Conservation (phyloP, 768 basidiomycete genomes). For the Trametes elegans region DNA sequence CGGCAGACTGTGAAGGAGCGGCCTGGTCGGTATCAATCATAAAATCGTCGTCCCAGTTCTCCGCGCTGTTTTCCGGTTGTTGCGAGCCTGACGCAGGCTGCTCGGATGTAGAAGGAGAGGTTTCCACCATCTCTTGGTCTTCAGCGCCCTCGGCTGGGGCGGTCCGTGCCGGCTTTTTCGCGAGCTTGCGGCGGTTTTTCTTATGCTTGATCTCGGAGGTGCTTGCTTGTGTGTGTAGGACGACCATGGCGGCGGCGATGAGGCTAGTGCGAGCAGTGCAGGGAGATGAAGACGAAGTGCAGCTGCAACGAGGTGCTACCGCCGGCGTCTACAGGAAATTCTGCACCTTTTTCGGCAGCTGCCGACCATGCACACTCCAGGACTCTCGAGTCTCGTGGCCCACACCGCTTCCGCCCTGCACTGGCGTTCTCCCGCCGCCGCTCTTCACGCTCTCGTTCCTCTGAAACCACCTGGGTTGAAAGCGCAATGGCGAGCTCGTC, state of each 20-base stretch:
- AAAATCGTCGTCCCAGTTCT: conserved; percentile 56
- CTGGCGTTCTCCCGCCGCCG: too few species aligned
- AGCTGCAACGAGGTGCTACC: conserved; percentile 7
- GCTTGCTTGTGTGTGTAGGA: conserved; percentile 35
- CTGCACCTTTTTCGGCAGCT: conserved; percentile 17
- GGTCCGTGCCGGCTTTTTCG: conserved; percentile 36
- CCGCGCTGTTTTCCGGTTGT: conserved; percentile 10
- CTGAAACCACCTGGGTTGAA: too few species aligned
- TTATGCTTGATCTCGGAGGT: conserved; percentile 35
- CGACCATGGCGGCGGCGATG: conserved; percentile 35
- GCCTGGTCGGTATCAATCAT: conserved; percentile 56
- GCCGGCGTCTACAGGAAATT: conserved; percentile 23
- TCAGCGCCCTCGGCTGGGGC: conserved; percentile 21
- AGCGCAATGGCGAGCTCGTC: conserved; percentile 11
- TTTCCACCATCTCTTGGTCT: conserved; percentile 20
- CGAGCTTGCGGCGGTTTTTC: conserved; percentile 44
- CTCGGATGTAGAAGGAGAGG: background rate
- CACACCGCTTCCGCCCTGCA: background rate
- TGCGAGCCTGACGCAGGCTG: background rate
- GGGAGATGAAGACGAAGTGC: conserved; percentile 5
- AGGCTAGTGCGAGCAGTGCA: background rate
- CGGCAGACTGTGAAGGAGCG: conserved; percentile 45
- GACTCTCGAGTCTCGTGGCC: too few species aligned
- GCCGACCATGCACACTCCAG: conserved; percentile 13
- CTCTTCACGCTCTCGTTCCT: background rate